A percentile compares a stretch with the other conserved stretches of the same genome.
phyloP scores from a whole-genome alignment of 2,329 filamentous ascomycete species.

The Magnaporthiopsis poae region DNA sequence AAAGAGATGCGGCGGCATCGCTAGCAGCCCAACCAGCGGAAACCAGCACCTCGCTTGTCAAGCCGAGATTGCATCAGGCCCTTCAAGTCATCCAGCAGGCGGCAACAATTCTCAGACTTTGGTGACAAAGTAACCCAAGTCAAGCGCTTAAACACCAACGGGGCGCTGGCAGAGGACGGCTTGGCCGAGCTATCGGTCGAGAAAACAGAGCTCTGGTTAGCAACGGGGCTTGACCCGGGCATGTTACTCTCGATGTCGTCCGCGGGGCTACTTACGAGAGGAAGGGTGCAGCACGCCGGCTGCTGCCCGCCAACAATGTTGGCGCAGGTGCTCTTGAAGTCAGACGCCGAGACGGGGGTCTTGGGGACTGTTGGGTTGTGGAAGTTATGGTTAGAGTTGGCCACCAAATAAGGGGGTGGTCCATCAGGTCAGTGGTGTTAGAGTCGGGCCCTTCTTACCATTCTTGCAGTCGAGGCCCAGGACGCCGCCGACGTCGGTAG shows the following conservation, averaged over 20 bases:
- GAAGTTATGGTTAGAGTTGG: background rate
- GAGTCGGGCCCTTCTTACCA: conserved; percentile 34
- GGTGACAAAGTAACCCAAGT: no score
- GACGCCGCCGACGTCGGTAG: conserved; percentile 49
- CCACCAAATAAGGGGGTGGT: no score
- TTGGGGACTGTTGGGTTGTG: conserved; percentile 11
- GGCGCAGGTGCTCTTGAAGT: conserved; percentile 28
- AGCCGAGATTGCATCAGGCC: no score
- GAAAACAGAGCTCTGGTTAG: background rate
- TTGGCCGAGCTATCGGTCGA: conserved; percentile 18
- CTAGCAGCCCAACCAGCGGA: background rate
- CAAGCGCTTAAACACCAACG: conserved; percentile 14
- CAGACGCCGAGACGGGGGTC: conserved; percentile 13
- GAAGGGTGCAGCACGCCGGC: conserved; percentile 45
- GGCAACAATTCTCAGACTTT: no score
- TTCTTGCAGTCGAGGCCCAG: conserved; percentile 45
- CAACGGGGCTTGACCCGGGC: background rate
- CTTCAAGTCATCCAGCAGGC: no score
- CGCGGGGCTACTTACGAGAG: conserved; percentile 25
- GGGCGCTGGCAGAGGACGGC: conserved; percentile 24
- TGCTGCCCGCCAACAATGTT: conserved; percentile 40
- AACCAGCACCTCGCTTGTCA: no score
- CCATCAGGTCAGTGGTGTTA: background rate
- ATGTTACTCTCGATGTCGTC: background rate
- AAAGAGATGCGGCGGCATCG: background rate